Base-by-base conservation (phyloP, 2,329 filamentous ascomycete genomes). In the Tympanopsis confertula region DNA sequence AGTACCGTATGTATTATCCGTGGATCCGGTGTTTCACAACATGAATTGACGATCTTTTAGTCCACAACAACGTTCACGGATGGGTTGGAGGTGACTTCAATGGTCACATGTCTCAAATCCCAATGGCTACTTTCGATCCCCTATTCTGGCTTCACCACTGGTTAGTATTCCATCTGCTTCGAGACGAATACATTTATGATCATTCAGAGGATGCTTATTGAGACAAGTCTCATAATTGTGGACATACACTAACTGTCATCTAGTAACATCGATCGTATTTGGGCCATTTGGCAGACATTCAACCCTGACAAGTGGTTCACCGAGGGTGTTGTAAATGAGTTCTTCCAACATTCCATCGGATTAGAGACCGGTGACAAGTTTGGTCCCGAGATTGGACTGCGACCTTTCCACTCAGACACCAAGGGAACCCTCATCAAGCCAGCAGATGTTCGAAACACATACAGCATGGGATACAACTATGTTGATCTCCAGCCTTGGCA, bases 201-300 rank as follows among this genome's bases (percentile, higher is more conserved):
- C n/a, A n/a, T n/a, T n/a, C n/a, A n/a, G n/a, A n/a, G n/a, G n/a
- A n/a, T n/a, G n/a, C n/a, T n/a, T n/a, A n/a, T n/a, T n/a, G n/a
- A n/a, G n/a, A n/a, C n/a, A n/a, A n/a, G n/a, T n/a, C n/a, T 22
- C 20, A 19, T 5, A 20, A n/a, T 18, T 19, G 26, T 17, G 35
- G 29, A 32, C 32, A 36, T 35, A 19, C 20, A 33, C 37, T 39
- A 18, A 39, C 40, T 39, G 19, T 35, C 41, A 14, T 45, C 49
- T 35, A 42, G 39, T 13, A 44, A 50, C 14, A 44, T 52, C 13
- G 50, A 52, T 35, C 46, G 50, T 18, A 37, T 52, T 37, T 38
- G 43, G n/a, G 49, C 50, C 4, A 47, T 52, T 18, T 52, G 49
- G 46, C 50, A 52, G 37, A 47, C 48, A 5, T 36, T 45, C 14